phyloP scores from a whole-genome alignment of 495 filamentous ascomycete genomes.

The Penicillium macrosclerotiorum region DNA sequence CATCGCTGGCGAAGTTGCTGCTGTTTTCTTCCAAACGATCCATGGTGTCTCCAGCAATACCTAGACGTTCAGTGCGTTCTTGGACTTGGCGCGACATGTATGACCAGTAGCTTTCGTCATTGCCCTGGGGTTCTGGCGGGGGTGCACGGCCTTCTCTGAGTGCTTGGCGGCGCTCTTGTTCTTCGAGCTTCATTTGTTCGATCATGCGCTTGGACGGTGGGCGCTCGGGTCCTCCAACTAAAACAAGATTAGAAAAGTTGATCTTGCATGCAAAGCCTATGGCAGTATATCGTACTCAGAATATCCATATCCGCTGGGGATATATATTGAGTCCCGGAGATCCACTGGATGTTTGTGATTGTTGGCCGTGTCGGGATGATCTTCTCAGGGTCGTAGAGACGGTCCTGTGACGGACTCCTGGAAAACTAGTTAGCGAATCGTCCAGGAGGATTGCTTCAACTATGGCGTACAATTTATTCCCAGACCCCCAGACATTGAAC shows the following conservation, averaged over 20 bases:
- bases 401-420: slow-evolving; percentile 60
- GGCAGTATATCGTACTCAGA: slow-evolving; percentile 49
- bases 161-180: slow-evolving; percentile 53
- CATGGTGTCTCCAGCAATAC: slow-evolving; percentile 79
- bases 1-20: slow-evolving; percentile 78
- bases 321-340: slow-evolving; percentile 90
- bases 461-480: slow-evolving; percentile 56
- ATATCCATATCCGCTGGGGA: slow-evolving; percentile 88
- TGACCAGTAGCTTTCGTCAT: slow-evolving; percentile 61
- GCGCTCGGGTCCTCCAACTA: slow-evolving; percentile 80
- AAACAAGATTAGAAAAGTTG: slow-evolving; percentile 3
- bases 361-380: slow-evolving; percentile 80
- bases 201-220: slow-evolving; percentile 80
- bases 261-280: not conserved
- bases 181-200: slow-evolving; percentile 58
- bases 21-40: slow-evolving; percentile 75
- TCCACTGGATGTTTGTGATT: slow-evolving; percentile 94
- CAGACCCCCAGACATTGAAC: slow-evolving; percentile 77
- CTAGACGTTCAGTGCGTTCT: slow-evolving; percentile 84
- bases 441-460: not conserved
- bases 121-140: slow-evolving; percentile 20
- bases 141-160: slow-evolving; percentile 34
- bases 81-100: slow-evolving; percentile 80
- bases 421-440: slow-evolving; percentile 26
- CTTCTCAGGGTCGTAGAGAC: slow-evolving; percentile 71